Conservation (phyloP, 1,284 basidiomycete genomes). For the Moniliophthora roreri region DNA sequence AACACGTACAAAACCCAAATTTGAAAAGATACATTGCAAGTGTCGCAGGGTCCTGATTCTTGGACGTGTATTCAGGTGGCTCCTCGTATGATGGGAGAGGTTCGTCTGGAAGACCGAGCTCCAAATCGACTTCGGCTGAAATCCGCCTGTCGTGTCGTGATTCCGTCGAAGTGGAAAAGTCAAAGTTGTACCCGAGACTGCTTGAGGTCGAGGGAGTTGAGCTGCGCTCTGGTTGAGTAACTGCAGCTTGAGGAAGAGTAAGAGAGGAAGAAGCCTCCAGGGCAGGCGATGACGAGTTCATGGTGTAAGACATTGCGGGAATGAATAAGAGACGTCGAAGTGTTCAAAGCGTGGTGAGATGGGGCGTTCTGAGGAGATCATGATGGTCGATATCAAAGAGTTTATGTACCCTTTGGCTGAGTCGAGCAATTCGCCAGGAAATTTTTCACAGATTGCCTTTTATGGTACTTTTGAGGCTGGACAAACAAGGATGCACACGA, state of each 20-base stretch:
- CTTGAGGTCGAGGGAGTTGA: not conserved
- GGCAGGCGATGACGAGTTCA: not conserved
- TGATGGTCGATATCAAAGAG: not conserved
- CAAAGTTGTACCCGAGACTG: constrained; percentile 8
- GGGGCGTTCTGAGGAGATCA: not conserved
- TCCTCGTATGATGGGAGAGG: constrained; percentile 15
- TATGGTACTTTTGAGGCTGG: too few species aligned
- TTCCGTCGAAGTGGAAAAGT: not conserved
- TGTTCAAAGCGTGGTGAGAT: not conserved
- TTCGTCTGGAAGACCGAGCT: constrained; percentile 2
- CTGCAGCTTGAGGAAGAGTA: not conserved
- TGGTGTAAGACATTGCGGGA: not conserved
- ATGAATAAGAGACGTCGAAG: not conserved
- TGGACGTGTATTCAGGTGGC: constrained; percentile 15
- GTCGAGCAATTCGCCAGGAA: too few species aligned
- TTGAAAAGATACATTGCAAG: constrained; percentile 44
- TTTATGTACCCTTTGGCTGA: too few species aligned
- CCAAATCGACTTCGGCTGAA: constrained; percentile 4
- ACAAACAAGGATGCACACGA: too few species aligned
- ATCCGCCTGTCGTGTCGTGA: constrained; percentile 6
- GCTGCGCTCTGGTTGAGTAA: not conserved
- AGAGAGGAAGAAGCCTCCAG: not conserved
- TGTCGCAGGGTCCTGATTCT: constrained; percentile 32
- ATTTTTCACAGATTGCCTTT: too few species aligned
- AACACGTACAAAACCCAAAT: constrained; percentile 39